Conservation (phyloP, 805 yeast genomes). For the Sugiyamaella floridensis region DNA sequence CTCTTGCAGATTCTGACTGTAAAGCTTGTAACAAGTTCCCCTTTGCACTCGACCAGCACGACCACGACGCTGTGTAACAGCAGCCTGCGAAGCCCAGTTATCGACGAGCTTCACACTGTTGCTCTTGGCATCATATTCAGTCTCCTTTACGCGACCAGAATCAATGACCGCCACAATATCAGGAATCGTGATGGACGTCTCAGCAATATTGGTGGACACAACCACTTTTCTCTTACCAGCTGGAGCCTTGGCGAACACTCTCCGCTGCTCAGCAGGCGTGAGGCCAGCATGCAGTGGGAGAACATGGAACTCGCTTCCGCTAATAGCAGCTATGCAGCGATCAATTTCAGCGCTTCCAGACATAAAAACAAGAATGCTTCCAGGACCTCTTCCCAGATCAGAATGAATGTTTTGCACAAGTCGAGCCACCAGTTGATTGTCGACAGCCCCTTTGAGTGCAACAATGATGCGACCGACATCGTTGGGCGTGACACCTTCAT, state of each 20-base stretch:
- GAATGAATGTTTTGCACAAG: slow-evolving; percentile 49
- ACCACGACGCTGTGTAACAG: slow-evolving; percentile 85
- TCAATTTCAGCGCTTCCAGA: slow-evolving; percentile 90
- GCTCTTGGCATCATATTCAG: slow-evolving; percentile 58
- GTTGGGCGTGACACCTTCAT: slow-evolving; percentile 15
- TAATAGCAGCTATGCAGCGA: slow-evolving; percentile 37
- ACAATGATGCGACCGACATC: slow-evolving; percentile 28
- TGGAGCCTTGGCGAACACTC: slow-evolving; percentile 57
- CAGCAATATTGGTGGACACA: slow-evolving; percentile 90
- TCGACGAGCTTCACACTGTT: slow-evolving; percentile 70
- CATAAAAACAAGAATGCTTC: slow-evolving; percentile 76
- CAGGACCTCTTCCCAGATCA: slow-evolving; percentile 40
- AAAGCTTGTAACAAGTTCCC: slow-evolving; percentile 78
- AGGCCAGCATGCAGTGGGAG: slow-evolving; percentile 88
- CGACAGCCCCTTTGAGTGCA: slow-evolving; percentile 39
- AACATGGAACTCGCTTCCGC: slow-evolving; percentile 33
- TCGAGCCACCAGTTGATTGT: slow-evolving; percentile 62
- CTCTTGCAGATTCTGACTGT: slow-evolving; percentile 54
- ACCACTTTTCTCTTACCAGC: slow-evolving; percentile 63
- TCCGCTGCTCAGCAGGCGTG: slow-evolving; percentile 71
- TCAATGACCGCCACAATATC: slow-evolving; percentile 92
- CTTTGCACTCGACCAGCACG: slow-evolving; percentile 93
- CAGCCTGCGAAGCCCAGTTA: slow-evolving; percentile 84
- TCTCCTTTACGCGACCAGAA: slow-evolving; percentile 75
- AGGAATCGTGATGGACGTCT: slow-evolving; percentile 92